phyloP scores from a whole-genome alignment of 83 land plant genomes.

The Isoetes engelmannii region DNA sequence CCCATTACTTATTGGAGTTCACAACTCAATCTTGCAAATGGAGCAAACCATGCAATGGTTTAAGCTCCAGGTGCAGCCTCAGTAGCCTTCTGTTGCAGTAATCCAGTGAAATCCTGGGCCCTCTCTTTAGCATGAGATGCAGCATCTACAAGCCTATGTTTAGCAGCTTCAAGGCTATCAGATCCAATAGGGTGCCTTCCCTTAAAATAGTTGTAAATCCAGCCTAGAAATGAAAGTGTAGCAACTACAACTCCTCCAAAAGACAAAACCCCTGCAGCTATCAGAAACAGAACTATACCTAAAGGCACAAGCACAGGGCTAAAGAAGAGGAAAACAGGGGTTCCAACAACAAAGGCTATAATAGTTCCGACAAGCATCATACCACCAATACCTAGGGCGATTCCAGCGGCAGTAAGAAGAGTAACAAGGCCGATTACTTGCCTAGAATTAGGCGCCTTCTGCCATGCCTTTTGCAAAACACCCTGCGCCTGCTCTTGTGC shows the following conservation, averaged over 20 bases:
- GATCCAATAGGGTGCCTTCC: conserved; percentile 55
- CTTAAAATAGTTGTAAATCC: conserved; percentile 51
- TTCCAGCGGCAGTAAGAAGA: conserved; percentile 38
- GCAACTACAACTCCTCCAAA: conserved; percentile 35
- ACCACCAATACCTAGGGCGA: conserved; percentile 46
- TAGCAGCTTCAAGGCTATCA: conserved; percentile 41
- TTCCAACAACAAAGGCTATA: conserved; percentile 35
- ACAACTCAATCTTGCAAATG: too few relatives aligned
- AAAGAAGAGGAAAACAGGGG: conserved; percentile 49
- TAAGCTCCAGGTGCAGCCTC: too few relatives aligned
- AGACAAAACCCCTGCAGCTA: conserved; percentile 31
- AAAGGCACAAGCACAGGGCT: conserved; percentile 66
- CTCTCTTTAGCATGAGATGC: too few relatives aligned
- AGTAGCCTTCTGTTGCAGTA: too few relatives aligned
- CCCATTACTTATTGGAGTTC: too few relatives aligned
- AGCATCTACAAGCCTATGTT: not conserved
- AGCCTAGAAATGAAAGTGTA: conserved; percentile 25
- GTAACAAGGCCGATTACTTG: conserved; percentile 47
- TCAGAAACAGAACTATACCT: conserved; percentile 30
- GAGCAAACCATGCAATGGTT: too few relatives aligned
- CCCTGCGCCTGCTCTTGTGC: too few relatives aligned
- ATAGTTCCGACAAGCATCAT: conserved; percentile 42
- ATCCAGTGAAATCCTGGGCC: too few relatives aligned
- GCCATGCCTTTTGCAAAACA: conserved; percentile 18
- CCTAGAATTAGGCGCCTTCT: conserved; percentile 36